phyloP scores from a whole-genome alignment of 768 basidiomycete species.

The Amanita muscaria region DNA sequence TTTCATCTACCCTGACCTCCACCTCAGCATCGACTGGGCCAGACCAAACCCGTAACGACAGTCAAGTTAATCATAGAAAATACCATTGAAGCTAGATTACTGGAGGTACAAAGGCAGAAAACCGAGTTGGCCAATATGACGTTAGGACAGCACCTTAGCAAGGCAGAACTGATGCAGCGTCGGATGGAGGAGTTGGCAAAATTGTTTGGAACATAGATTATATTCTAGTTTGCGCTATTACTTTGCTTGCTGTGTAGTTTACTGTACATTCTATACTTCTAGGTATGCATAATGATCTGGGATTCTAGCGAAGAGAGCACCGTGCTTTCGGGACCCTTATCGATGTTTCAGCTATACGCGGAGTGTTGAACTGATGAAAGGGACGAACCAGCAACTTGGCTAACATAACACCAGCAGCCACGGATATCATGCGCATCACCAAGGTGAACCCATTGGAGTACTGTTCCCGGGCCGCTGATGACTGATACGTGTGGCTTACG shows the following conservation, averaged over 20 bases:
- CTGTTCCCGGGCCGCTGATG: conserved; percentile 54
- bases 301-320: conserved; percentile 58
- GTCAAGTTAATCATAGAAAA: conserved; percentile 91
- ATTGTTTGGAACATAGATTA: conserved; percentile 47
- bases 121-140: conserved; percentile 92
- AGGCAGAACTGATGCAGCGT: conserved; percentile 78
- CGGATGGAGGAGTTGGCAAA: conserved; percentile 83
- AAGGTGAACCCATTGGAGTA: conserved; percentile 74
- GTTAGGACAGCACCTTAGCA: conserved; percentile 77
- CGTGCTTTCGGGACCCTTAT: conserved; percentile 62
- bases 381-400: conserved; percentile 51
- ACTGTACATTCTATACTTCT: conserved; percentile 8
- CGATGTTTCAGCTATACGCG: not conserved
- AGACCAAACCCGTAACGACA: conserved; percentile 84
- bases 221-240: conserved; percentile 14
- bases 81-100: conserved; percentile 85
- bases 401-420: conserved; percentile 77
- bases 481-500: conserved; percentile 50
- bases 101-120: conserved; percentile 94
- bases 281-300: conserved; percentile 1
- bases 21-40: conserved; percentile 88
- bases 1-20: not conserved
- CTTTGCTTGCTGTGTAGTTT: conserved; percentile 8
- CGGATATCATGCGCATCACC: conserved; percentile 75
- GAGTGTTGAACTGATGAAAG: not conserved